These are phyloP conservation scores for Lecanosticta acicola DNA, from an alignment of 2,329 filamentous ascomycete genomes.

Conservation along the genomic window DNA sequence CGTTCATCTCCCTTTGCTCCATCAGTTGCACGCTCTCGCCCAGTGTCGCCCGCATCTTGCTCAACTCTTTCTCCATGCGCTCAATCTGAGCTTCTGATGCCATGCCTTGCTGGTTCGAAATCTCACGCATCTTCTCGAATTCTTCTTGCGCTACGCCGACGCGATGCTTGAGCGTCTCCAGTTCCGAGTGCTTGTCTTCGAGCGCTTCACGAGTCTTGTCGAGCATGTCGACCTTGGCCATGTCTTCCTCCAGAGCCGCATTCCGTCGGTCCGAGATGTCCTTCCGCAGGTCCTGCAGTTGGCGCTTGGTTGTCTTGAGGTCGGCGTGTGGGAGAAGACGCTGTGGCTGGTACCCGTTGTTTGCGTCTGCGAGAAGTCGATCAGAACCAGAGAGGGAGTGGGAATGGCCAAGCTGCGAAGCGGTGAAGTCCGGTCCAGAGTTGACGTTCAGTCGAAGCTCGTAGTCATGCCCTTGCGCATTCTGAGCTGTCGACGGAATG, in stretches of 20 bases:
- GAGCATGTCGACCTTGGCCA: conserved; percentile 88
- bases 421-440: conserved; percentile 66
- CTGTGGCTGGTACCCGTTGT: conserved; percentile 81
- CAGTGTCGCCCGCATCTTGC: conserved; percentile 78
- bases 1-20: conserved; percentile 94
- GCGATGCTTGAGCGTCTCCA: conserved; percentile 83
- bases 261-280: conserved; percentile 88
- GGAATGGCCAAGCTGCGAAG: conserved; percentile 45
- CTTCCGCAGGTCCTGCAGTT: conserved; percentile 72
- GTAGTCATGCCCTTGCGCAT: conserved; percentile 78
- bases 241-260: conserved; percentile 76
- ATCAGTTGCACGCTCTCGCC: conserved; percentile 83
- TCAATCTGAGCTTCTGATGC: conserved; percentile 91
- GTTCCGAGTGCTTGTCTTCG: conserved; percentile 88
- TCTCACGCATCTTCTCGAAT: conserved; percentile 82
- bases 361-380: conserved; percentile 72
- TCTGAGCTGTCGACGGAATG: conserved; percentile 76
- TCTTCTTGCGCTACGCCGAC: conserved; percentile 86
- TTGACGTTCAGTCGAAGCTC: conserved; percentile 81
- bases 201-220: conserved; percentile 95
- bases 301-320: conserved; percentile 76
- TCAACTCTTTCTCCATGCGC: conserved; percentile 97
- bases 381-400: conserved; percentile 50
- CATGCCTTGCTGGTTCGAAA: conserved; percentile 78
- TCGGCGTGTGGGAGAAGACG: conserved; percentile 87